Conservation (phyloP, 257 asterid genomes). For the Scutellaria barbata region DNA sequence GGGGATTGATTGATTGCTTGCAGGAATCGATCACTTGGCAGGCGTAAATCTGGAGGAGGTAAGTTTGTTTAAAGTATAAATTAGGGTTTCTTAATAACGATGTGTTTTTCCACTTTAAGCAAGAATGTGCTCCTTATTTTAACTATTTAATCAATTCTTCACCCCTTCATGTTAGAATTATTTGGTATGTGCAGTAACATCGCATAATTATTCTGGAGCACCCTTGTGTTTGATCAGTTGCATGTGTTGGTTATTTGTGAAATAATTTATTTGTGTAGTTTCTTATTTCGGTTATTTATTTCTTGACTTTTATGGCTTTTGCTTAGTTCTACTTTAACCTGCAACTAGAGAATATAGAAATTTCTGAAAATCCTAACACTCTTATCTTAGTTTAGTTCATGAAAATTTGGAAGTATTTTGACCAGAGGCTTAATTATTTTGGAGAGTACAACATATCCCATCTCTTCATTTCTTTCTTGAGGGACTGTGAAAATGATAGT, state of each 20-base stretch:
- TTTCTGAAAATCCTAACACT: not conserved
- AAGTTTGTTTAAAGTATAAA: slow-evolving; percentile 32
- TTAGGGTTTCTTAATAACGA: slow-evolving; percentile 27
- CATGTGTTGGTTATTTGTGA: not conserved
- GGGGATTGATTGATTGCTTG: slow-evolving; percentile 40
- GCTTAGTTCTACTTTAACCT: not conserved
- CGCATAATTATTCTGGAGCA: slow-evolving; percentile 3
- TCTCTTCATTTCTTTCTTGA: not conserved
- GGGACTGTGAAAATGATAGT: too few relatives aligned
- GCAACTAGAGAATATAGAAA: slow-evolving; percentile 1
- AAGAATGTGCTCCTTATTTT: slow-evolving; percentile 15
- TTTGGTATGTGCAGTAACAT: not conserved
- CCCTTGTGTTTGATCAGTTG: slow-evolving; percentile 7
- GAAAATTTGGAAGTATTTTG: slow-evolving; percentile 7
- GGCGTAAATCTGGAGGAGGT: slow-evolving; percentile 99
- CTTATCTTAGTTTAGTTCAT: slow-evolving; percentile 6
- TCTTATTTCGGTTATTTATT: slow-evolving; percentile 19
- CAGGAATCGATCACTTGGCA: slow-evolving; percentile 85
- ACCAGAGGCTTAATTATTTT: not conserved
- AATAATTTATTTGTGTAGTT: not conserved
- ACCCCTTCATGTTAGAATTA: slow-evolving; percentile 2
- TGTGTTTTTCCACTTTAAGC: slow-evolving; percentile 8
- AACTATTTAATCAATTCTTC: not conserved
- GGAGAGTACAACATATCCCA: not conserved
- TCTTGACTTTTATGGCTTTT: slow-evolving; percentile 9